Base-by-base conservation (phyloP, 2,329 filamentous ascomycete genomes). In the Penicillium corylophilum region DNA sequence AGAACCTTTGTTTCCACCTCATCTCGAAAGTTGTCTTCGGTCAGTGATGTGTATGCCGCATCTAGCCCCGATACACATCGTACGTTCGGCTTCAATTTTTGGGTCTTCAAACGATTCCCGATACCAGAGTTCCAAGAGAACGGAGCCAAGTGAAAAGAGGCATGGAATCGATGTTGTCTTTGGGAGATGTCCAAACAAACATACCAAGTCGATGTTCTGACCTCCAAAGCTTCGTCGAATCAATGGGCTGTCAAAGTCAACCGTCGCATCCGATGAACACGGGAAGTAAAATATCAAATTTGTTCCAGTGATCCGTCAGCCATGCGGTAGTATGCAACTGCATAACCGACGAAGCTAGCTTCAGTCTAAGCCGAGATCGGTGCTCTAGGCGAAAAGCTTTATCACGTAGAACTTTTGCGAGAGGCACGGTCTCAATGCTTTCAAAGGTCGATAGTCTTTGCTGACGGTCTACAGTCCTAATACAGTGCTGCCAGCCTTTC, bases 231-330 rank as follows among this genome's bases (percentile, higher is more conserved):
- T 47, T 13, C 44, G 22, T 46, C 44, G 22, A 8, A 51, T 47
- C 15, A 51, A 39, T 12, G 43, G 48, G 23, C 36, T 36, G 22
- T 51, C 38, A 26, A 47, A 43, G 31, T 46, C 38, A 28, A 51
- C 16, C 5, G 28, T 24, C 20, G 18, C 20, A 40, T 48, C 22
- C 13, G 13, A 42, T 4, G 36, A 46, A 7, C 35, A 15, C 26
- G 35, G 16, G 13, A n/a, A 51, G 46, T 3, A 15, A 46, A 22
- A 51, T 35, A 38, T 42, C 35, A 20, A 31, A 33, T 26, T 45
- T 42, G 12, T 35, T 50, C 42, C 26, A 46, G 31, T 24, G 36
- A 38, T 46, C 35, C 1, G 42, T 41, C 16, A 35, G 4, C 36
- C 29, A 51, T 5, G 43, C 22, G 7, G 44, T 43, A 1, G 44